phyloP scores from a whole-genome alignment of 1,284 basidiomycete genomes.

The Kwoniella shivajii region DNA sequence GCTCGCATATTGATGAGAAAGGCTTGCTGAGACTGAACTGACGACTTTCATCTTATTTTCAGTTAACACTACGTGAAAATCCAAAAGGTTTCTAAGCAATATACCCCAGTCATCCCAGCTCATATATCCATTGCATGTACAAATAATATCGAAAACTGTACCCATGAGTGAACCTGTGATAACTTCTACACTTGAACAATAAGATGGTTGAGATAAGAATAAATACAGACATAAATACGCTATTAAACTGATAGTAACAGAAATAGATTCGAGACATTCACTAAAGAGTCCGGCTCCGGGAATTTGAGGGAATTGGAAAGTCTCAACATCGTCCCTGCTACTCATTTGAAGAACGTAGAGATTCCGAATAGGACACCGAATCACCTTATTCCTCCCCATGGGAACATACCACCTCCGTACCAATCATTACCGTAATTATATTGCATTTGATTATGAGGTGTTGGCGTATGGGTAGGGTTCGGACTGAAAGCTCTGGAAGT shows the following conservation, averaged over 20 bases:
- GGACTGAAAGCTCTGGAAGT: conserved; percentile 1
- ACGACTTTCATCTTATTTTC: conserved; percentile 10
- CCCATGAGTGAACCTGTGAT: no score
- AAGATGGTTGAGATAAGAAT: no score
- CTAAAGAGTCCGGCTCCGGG: no score
- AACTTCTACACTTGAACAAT: no score
- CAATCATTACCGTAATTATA: conserved; percentile 18
- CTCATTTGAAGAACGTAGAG: background rate
- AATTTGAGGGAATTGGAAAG: no score
- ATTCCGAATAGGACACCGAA: background rate
- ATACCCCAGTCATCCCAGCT: background rate
- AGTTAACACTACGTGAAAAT: conserved; percentile 81
- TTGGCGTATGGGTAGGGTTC: background rate
- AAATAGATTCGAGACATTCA: no score
- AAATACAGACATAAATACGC: no score
- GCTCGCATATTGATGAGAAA: no score
- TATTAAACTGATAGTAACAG: no score
- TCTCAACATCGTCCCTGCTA: no score
- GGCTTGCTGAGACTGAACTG: no score
- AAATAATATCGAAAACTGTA: background rate
- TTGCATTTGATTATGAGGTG: background rate
- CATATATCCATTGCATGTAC: background rate
- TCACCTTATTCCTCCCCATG: conserved; percentile 18
- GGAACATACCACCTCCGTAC: conserved; percentile 19
- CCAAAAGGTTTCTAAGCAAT: conserved; percentile 77